These are phyloP conservation scores for Gaertneriomyces sp. DNA, from an alignment of 192 early-diverging fungal species.

Conservation along the genomic window DNA sequence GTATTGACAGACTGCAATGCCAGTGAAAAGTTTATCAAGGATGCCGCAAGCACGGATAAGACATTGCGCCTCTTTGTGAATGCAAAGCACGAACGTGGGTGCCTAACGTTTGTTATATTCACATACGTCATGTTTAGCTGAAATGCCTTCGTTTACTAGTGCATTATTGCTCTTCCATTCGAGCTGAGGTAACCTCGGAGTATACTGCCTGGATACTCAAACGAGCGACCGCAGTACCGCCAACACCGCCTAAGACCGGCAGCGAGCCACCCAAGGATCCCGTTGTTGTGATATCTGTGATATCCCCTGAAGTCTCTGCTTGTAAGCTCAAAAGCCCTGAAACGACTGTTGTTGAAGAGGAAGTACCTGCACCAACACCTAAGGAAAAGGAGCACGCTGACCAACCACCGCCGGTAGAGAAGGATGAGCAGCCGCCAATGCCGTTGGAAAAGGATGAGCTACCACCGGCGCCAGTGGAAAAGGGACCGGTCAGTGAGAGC, in stretches of 20 bases:
- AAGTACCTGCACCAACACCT: too few relatives aligned
- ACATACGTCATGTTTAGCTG: background rate
- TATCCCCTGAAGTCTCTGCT: too few relatives aligned
- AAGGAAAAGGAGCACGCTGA: too few relatives aligned
- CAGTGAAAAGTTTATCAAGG: conserved; percentile 13
- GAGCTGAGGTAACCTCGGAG: background rate
- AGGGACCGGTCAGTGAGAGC: too few relatives aligned
- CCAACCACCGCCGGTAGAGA: too few relatives aligned
- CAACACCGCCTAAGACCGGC: background rate
- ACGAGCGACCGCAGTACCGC: background rate
- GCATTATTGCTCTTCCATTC: background rate
- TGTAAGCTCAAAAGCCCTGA: too few relatives aligned
- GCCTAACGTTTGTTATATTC: background rate
- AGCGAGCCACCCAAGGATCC: too few relatives aligned
- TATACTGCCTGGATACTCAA: background rate
- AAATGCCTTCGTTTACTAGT: background rate
- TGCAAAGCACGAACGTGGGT: conserved; percentile 22
- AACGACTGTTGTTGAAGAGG: too few relatives aligned
- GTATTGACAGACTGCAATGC: background rate
- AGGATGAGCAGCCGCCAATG: too few relatives aligned
- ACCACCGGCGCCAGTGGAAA: too few relatives aligned
- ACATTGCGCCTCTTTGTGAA: conserved; percentile 9
- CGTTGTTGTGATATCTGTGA: too few relatives aligned
- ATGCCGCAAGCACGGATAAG: conserved; percentile 11
- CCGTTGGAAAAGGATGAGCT: too few relatives aligned